Conservation (phyloP, 495 filamentous ascomycete species). For the Astrocystis sublimbata region DNA sequence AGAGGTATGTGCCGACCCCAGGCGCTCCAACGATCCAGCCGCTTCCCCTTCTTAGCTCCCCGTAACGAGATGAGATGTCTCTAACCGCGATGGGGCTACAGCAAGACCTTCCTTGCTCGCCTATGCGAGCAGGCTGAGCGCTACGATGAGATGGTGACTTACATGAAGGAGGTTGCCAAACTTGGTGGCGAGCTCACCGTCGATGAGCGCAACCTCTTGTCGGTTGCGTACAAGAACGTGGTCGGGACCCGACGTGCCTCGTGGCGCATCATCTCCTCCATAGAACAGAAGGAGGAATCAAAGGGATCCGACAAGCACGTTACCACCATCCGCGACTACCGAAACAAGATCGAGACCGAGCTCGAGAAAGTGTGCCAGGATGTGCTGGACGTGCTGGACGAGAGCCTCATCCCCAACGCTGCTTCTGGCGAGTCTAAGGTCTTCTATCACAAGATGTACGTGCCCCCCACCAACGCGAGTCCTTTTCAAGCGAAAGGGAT, state of each 20-base stretch:
- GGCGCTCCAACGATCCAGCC: conserved; percentile 22
- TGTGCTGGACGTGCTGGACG: conserved; percentile 93
- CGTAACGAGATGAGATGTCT: conserved; percentile 8
- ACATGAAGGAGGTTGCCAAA: conserved; percentile 99
- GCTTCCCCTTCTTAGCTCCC: conserved; percentile 9
- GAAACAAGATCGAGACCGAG: conserved; percentile 97
- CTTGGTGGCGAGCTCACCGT: conserved; percentile 94
- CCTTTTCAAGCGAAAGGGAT: background rate
- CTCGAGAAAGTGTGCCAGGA: conserved; percentile 98
- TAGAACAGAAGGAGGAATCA: conserved; percentile 99
- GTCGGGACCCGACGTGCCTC: conserved; percentile 98
- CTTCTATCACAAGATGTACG: conserved; percentile 99
- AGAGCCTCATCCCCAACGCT: conserved; percentile 95
- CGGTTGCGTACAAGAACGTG: conserved; percentile 99
- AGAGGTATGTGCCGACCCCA: conserved; percentile 63
- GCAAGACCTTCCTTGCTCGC: conserved; percentile 99
- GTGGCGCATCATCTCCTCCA: conserved; percentile 99
- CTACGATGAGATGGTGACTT: conserved; percentile 99
- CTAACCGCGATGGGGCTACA: conserved; percentile 52
- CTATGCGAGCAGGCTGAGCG: conserved; percentile 99
- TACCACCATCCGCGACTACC: conserved; percentile 92
- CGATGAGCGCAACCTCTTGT: conserved; percentile 98
- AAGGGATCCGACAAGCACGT: conserved; percentile 99
- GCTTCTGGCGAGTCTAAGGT: conserved; percentile 99
- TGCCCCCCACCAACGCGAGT: background rate